Conservation (phyloP, 768 basidiomycete genomes). For the Russula earlei region DNA sequence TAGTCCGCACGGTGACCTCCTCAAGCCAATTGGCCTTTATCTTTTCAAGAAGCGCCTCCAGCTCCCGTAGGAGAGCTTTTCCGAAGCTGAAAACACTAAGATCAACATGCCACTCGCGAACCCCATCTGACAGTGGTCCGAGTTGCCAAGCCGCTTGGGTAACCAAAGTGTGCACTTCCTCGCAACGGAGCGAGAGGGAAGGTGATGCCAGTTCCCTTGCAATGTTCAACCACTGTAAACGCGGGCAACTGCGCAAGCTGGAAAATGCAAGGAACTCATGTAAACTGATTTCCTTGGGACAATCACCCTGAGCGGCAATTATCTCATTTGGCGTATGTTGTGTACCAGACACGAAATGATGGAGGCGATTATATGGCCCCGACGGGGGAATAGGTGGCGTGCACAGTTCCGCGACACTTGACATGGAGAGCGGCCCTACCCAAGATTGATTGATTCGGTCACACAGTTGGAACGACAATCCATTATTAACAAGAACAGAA, state of each 20-base stretch:
- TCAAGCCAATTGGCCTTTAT: conserved; percentile 35
- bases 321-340: conserved; percentile 32
- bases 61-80: conserved; percentile 29
- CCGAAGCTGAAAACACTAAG: conserved; percentile 29
- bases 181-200: conserved; percentile 30
- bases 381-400: background rate
- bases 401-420: background rate
- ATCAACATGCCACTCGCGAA: conserved; percentile 34
- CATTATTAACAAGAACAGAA: background rate
- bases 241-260: conserved; percentile 35
- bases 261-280: conserved; percentile 41
- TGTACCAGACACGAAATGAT: background rate
- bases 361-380: background rate
- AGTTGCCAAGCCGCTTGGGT: conserved; percentile 38
- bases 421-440: background rate
- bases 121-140: conserved; percentile 24
- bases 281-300: conserved; percentile 31
- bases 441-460: background rate
- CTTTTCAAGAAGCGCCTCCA: conserved; percentile 28
- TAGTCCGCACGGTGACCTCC: conserved; percentile 9
- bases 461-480: conserved; percentile 2
- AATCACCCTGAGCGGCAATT: conserved; percentile 34
- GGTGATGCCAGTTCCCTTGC: conserved; percentile 35
- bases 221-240: conserved; percentile 44
- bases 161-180: conserved; percentile 35